Base-by-base conservation (phyloP, 345 rosid species). In the Psidium guajava region DNA sequence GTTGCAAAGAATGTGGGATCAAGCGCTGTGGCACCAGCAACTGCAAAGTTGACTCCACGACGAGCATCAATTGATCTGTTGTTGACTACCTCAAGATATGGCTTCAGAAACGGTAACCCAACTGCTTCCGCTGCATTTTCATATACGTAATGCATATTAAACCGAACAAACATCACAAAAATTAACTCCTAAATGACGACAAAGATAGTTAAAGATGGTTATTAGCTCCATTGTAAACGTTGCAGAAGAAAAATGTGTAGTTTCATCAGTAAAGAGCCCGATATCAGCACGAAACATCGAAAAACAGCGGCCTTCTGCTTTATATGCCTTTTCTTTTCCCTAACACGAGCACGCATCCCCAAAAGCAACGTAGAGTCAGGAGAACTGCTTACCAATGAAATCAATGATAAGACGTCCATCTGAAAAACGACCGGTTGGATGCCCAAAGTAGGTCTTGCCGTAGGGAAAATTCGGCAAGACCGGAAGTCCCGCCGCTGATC, bases 401-500 rank as follows among this genome's bases (percentile, higher is more conserved):
- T 95, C 98, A 80, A 95, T 86, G 22, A 93, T 85, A n/a, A 95
- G 92, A 53, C 96, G 97, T 80, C 96, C 96, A 32, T 95, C 92
- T 5, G 95, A 95, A 86, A 91, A 92, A 81, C 97, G 91, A 14
- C 96, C 96, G 0, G 96, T 93, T 18, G 96, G 82, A 27, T 51
- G 94, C 51, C 88, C 82, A 42, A 95, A 94, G 89, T 90, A 94
- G 55, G 96, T 94, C 90, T 89, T 82, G 2, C 96, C 97, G 4
- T 93, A 93, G 1, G 96, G 98, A 51, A 82, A 93, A 83, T 86
- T 90, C 16, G 89, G 93, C n/a, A 94, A 89, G 59, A 86, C 87
- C 0, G 94, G 97, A 85, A 89, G 90, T 22, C 88, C 83, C 2
- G 91, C 93, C 28, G 93, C 92, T 44, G 97, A 91, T 28, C 85